phyloP scores from a whole-genome alignment of 345 rosid genomes.

The Psidium guajava region DNA sequence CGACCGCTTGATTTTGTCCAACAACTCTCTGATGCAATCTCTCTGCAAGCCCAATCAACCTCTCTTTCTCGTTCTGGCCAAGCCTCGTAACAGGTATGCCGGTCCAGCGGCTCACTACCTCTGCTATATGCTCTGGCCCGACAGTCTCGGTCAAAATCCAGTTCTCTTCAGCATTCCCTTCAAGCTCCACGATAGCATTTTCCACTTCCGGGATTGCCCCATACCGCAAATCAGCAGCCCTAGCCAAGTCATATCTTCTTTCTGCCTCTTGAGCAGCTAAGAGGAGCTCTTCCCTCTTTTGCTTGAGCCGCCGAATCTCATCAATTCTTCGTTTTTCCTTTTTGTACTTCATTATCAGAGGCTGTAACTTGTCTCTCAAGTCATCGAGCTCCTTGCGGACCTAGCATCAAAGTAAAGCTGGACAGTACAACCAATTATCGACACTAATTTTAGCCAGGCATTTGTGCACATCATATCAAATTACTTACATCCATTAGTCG shows the following conservation, averaged over 20 bases:
- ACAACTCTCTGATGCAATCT: conserved; percentile 38
- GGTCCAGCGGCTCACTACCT: conserved; percentile 90
- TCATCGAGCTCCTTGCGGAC: conserved; percentile 85
- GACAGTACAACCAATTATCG: neutral
- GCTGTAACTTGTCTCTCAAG: conserved; percentile 55
- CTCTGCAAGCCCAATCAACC: conserved; percentile 36
- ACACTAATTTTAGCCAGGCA: neutral
- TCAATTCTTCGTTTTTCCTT: conserved; percentile 58
- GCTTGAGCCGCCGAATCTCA: conserved; percentile 67
- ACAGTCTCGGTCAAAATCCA: conserved; percentile 74
- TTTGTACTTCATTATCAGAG: conserved; percentile 60
- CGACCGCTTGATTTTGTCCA: conserved; percentile 60
- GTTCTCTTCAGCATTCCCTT: conserved; percentile 42
- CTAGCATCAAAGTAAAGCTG: conserved; percentile 57
- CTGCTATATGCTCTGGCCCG: conserved; percentile 83
- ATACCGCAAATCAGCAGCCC: conserved; percentile 76
- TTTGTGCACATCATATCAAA: conserved; percentile 25
- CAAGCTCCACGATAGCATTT: neutral
- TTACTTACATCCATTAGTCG: conserved; percentile 58
- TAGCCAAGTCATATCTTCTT: conserved; percentile 74
- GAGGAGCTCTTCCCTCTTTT: conserved; percentile 68
- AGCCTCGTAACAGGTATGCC: conserved; percentile 88
- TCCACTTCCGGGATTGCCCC: conserved; percentile 26
- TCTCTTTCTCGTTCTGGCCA: conserved; percentile 74
- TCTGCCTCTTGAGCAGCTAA: conserved; percentile 72